phyloP scores from a whole-genome alignment of 2,329 filamentous ascomycete species.

The Falciphora oryzae region DNA sequence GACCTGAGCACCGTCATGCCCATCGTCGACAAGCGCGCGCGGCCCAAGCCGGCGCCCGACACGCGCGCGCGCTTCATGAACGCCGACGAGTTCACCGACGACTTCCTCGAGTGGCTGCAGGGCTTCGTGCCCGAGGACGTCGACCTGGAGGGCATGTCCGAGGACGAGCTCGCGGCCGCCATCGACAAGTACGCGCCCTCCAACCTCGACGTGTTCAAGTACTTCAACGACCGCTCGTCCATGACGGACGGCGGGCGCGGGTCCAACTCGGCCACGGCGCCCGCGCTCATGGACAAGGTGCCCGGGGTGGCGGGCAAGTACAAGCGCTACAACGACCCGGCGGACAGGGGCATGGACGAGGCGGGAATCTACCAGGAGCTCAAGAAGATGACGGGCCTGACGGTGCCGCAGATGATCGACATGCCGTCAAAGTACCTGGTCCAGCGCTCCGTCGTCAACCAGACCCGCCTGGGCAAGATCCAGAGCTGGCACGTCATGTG shows the following conservation, averaged over 20 bases:
- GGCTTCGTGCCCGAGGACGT: constrained; percentile 26
- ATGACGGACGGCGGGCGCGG: constrained; percentile 27
- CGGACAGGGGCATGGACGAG: constrained; percentile 45
- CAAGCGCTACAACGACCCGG: constrained; percentile 41
- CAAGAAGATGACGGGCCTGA: constrained; percentile 51
- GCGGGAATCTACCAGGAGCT: constrained; percentile 44
- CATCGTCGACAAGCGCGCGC: constrained; percentile 65
- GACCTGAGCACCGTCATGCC: constrained; percentile 75
- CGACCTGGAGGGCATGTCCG: constrained; percentile 18
- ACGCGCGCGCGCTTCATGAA: constrained; percentile 55
- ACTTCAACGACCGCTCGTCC: constrained; percentile 29
- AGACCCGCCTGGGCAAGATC: constrained; percentile 95
- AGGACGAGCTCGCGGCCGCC: constrained; percentile 21
- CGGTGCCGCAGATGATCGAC: constrained; percentile 42
- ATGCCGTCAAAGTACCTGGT: constrained; percentile 70
- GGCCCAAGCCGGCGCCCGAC: constrained; percentile 43
- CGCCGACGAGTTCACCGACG: constrained; percentile 53
- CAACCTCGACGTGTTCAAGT: constrained; percentile 26
- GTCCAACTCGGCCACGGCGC: constrained; percentile 38
- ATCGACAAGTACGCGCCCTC: constrained; percentile 24
- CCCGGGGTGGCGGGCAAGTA: constrained; percentile 47
- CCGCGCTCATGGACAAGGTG: constrained; percentile 41
- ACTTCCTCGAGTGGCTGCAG: constrained; percentile 44
- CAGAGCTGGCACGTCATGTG: constrained; percentile 67
- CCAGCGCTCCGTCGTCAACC: constrained; percentile 71